phyloP scores from a whole-genome alignment of 768 basidiomycete genomes.

The Hypholoma sublateritium region DNA sequence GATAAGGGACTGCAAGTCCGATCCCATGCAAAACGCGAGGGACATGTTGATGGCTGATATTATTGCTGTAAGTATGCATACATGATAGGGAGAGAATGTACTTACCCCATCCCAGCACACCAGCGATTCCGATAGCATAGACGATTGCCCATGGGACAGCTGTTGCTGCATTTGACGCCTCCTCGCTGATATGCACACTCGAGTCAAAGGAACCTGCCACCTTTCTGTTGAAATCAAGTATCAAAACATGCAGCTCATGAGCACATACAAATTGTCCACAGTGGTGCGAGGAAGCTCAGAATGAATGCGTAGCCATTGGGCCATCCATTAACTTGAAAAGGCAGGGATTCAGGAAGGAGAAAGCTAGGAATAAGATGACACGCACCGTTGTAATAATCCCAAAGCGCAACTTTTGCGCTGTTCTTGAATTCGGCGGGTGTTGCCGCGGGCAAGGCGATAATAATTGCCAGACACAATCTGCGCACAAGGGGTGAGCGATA shows the following conservation, averaged over 20 bases:
- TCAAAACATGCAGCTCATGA: not conserved
- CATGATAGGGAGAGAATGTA: not conserved
- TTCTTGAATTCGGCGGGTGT: conserved; percentile 63
- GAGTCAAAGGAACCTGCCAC: conserved; percentile 46
- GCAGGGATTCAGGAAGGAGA: not conserved
- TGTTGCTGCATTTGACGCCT: conserved; percentile 64
- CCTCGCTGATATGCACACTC: conserved; percentile 68
- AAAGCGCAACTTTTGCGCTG: conserved; percentile 58
- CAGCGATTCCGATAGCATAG: conserved; percentile 51
- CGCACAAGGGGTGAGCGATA: not conserved
- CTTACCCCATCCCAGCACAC: conserved; percentile 61
- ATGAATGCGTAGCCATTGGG: conserved; percentile 59
- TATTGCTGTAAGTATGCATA: not conserved
- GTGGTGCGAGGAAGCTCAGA: conserved; percentile 39
- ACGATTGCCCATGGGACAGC: conserved; percentile 73
- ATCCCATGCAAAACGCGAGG: conserved; percentile 64
- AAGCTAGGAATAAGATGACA: not conserved
- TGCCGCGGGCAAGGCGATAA: conserved; percentile 66
- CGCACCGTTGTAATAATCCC: conserved; percentile 60
- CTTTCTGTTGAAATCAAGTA: not conserved
- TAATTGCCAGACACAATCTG: conserved; percentile 63
- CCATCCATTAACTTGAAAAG: conserved; percentile 49
- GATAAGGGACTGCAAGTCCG: conserved; percentile 41
- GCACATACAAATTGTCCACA: conserved; percentile 41
- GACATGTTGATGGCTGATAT: conserved; percentile 54